Percentiles rank a stretch among this genome's conserved stretches.
Conservation (phyloP, 2,329 filamentous ascomycete genomes). For the Ceratocystis variospora region DNA sequence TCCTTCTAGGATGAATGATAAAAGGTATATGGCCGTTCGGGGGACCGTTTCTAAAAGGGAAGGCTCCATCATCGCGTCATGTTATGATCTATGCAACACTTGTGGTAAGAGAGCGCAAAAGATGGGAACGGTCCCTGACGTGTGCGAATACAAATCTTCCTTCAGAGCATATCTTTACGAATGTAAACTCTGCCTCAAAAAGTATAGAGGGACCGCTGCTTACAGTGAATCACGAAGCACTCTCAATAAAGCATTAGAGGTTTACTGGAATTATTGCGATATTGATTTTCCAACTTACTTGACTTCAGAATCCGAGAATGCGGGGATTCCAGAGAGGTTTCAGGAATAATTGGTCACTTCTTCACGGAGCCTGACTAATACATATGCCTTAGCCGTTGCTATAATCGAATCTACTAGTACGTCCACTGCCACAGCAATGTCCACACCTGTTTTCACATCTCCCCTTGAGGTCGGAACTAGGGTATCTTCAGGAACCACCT, state of each 20-base stretch:
- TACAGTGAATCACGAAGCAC: no score
- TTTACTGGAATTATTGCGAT: no score
- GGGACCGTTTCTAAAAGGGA: not conserved
- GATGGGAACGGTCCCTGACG: no score
- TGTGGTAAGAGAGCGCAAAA: no score
- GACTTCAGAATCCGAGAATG: not conserved
- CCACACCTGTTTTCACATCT: not conserved
- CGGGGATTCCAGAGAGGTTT: not conserved
- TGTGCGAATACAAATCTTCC: no score
- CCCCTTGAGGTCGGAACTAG: not conserved
- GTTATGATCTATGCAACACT: no score
- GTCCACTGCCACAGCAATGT: not conserved
- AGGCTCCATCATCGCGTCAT: no score
- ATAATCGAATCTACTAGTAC: not conserved
- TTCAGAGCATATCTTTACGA: no score
- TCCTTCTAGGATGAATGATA: not conserved
- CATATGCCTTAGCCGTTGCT: not conserved
- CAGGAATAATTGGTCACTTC: not conserved
- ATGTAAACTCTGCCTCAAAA: no score
- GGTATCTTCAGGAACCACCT: not conserved
- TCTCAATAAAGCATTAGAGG: no score
- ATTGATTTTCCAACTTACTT: not conserved
- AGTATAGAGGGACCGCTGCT: no score
- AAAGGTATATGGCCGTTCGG: not conserved
- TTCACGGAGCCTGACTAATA: not conserved